These are phyloP conservation scores for Taphrina pruni DNA, from an alignment of 1,139 yeast genomes.

Conservation along the genomic window DNA sequence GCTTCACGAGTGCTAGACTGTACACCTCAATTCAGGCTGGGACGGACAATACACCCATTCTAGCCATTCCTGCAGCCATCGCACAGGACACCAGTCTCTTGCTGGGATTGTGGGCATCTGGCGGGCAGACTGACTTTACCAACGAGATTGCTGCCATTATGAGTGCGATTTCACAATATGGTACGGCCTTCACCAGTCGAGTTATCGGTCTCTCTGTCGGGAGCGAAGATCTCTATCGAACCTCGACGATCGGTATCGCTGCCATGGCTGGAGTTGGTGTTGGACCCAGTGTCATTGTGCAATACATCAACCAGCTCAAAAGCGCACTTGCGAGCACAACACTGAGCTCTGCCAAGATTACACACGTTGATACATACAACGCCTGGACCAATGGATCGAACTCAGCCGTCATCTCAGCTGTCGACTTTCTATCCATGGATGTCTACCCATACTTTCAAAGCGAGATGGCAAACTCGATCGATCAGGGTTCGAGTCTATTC, in stretches of 20 bases:
- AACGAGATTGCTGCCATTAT: slow-evolving; percentile 70
- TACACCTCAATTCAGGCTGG: slow-evolving; percentile 24
- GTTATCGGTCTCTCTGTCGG: slow-evolving; percentile 81
- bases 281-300: slow-evolving; percentile 57
- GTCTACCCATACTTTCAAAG: slow-evolving; percentile 96
- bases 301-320: slow-evolving; percentile 17
- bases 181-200: slow-evolving; percentile 58
- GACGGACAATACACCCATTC: slow-evolving; percentile 13
- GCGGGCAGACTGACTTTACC: slow-evolving; percentile 68
- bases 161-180: slow-evolving; percentile 70
- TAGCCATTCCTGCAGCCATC: slow-evolving; percentile 74
- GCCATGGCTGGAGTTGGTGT: slow-evolving; percentile 19
- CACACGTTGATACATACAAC: slow-evolving; percentile 96
- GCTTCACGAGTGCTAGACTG: slow-evolving; percentile 31
- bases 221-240: slow-evolving; percentile 89
- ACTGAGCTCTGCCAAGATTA: slow-evolving; percentile 57
- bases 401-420: slow-evolving; percentile 71
- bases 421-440: slow-evolving; percentile 86
- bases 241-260: slow-evolving; percentile 43
- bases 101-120: slow-evolving; percentile 90
- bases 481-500: slow-evolving; percentile 93
- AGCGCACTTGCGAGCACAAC: slow-evolving; percentile 10
- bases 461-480: slow-evolving; percentile 61
- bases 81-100: slow-evolving; percentile 73
- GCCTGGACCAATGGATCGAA: slow-evolving; percentile 79